Evolutionary conservation across 208 protist species (phyloP).

Genomic region (Crithidia brevicula): DNA sequence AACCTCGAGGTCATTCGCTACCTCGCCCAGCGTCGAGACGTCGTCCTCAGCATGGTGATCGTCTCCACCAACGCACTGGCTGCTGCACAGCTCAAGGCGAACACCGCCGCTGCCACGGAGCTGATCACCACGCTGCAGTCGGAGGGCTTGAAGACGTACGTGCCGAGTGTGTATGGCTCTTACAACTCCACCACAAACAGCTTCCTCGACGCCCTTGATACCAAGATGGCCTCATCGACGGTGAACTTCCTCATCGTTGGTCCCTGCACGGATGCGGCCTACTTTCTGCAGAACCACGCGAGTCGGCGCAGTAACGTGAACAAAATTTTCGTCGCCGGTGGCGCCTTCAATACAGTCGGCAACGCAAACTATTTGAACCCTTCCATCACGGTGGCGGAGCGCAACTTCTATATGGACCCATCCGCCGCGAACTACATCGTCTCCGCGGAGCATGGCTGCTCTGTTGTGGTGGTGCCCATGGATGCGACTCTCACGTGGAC

Average conservation of each 20-base stretch:
- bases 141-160: constrained; percentile 43
- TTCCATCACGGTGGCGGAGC: constrained; percentile 48
- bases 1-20: constrained; percentile 67
- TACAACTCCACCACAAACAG: constrained; percentile 31
- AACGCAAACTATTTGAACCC: constrained; percentile 53
- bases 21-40: constrained; percentile 64
- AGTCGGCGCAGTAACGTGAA: constrained; percentile 25
- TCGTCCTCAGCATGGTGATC: constrained; percentile 65
- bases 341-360: constrained; percentile 44
- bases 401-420: constrained; percentile 79
- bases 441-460: constrained; percentile 37
- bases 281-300: constrained; percentile 48
- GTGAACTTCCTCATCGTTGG: constrained; percentile 64
- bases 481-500: constrained; percentile 55
- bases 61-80: constrained; percentile 48
- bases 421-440: constrained; percentile 62
- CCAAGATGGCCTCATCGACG: constrained; percentile 25
- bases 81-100: constrained; percentile 20
- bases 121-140: constrained; percentile 46
- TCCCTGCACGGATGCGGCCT: constrained; percentile 67
- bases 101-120: constrained; percentile 21
- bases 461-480: constrained; percentile 57
- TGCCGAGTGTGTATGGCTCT: constrained; percentile 57
- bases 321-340: constrained; percentile 54
- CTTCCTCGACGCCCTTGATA: constrained; percentile 36